Base-by-base conservation (phyloP, 2,329 filamentous ascomycete species). In the Leptoxyphium fumago region DNA sequence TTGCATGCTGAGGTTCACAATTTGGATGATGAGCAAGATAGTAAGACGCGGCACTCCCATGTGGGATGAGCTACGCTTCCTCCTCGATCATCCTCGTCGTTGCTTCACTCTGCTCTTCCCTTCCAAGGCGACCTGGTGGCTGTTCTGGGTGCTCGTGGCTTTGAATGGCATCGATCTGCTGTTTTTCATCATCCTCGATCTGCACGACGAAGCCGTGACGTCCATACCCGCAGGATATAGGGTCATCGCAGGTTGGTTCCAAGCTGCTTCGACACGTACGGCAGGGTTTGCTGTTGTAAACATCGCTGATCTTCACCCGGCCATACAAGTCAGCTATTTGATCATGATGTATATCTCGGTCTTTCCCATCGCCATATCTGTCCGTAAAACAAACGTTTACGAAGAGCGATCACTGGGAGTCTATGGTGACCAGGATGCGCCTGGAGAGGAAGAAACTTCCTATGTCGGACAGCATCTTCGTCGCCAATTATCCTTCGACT, bases 331-430 rank as follows among this genome's bases (percentile, higher is more conserved):
- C 11, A 85, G 87, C 18, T 96, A 95, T 66, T 70, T 96, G 64
- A 80, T 96, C 63, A 96, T 96, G 91, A 96, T 96, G 91, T 96
- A 96, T 64, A 94, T 96, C 49, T 94, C 88, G 46, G 84, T 95
- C 47, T 94, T 94, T 54, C 89, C 89, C 5, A 94, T 96, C 54
- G 89, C 91, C 59, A 96, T 96, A 55, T 91, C 84, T 6, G 83
- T 96, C 55, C 86, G 89, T 43, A 74, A 84, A 50, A 95, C 89
- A 46, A 96, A 96, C 60, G 89, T 95, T 2, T 96, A 96, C 67
- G 89, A 95, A 63, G 89, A 96, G 60, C 84, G 81, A 51, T 85
- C 80, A 0, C 73, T 91, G 0, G 85, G 85, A 5, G 77, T 93
- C 28, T 87, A 82, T 56, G 68, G 67, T 41, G 66, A 65, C 15